phyloP scores from a whole-genome alignment of 305 asterid species.

The Rubia occidens region DNA sequence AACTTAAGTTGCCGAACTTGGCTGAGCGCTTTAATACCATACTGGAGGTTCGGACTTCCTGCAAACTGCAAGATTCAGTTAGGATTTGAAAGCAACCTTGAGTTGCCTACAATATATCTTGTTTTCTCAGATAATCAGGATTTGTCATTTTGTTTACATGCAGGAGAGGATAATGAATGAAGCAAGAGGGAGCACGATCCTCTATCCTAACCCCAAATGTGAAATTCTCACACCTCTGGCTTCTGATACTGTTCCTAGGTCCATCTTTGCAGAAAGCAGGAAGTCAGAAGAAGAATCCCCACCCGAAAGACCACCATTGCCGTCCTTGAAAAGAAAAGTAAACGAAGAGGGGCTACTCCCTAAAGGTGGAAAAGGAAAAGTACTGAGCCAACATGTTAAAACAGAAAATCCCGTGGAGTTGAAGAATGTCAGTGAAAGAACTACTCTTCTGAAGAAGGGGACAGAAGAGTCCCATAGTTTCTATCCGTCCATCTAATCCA shows the following conservation, averaged over 20 bases:
- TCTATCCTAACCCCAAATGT: constrained; percentile 16
- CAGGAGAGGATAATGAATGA: constrained; percentile 70
- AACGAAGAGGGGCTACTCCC: constrained; percentile 32
- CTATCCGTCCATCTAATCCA: constrained; percentile 65
- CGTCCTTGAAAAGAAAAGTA: constrained; percentile 27
- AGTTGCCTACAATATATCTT: background rate
- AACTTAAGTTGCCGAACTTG: constrained; percentile 79
- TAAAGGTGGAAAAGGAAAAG: constrained; percentile 24
- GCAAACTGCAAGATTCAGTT: background rate
- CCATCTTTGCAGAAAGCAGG: constrained; percentile 31
- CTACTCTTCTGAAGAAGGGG: constrained; percentile 15
- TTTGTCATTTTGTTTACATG: constrained; percentile 14
- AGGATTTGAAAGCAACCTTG: background rate
- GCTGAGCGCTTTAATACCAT: constrained; percentile 88
- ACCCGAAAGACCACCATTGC: constrained; percentile 24
- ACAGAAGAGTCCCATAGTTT: constrained; percentile 28
- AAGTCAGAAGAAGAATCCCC: constrained; percentile 35
- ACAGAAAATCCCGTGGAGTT: constrained; percentile 27
- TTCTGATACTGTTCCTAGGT: constrained; percentile 23
- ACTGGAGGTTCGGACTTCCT: constrained; percentile 54
- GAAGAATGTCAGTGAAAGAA: constrained; percentile 19
- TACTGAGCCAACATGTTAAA: constrained; percentile 23
- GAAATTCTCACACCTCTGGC: constrained; percentile 22
- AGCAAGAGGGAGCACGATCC: constrained; percentile 24
- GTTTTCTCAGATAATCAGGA: background rate